Evolutionary conservation across 805 yeast species (phyloP), one percentile per base, ranked within the genome.

Genomic region (Lipomyces yamadae): DNA sequence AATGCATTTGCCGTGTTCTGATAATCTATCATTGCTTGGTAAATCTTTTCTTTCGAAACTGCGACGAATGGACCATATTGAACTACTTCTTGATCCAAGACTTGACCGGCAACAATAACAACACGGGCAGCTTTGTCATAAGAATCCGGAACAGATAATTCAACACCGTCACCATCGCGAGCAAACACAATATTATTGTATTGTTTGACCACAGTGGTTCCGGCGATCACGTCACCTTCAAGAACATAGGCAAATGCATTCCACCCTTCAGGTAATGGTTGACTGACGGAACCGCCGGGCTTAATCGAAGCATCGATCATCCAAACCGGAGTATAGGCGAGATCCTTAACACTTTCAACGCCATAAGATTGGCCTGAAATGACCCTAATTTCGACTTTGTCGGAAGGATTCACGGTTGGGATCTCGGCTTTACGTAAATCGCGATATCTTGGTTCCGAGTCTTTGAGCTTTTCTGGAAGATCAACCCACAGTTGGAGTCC

Each of bases 41-140:
- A 82, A 67, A 92, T 88, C 69, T 85, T 85, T 61, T 86, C 89
- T 63, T 82, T 82, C 30, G 88, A 79, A 6, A 90, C 85, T 68
- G 90, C 94, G 24, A 92, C 97, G 75, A 92, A 93, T 13, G 97
- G 97, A 18, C 97, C 97, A 75, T 92, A 88, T 75, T 92, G 97
- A 39, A 91, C 89, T 63, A 89, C 82, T 18, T 86, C 85, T 66
- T 75, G 77, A 50, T 75, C 74, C 33, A 75, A 69, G 10, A 70
- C 68, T 61, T 75, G 69, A 11, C 77, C 77, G 4, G 73, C 76
- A 33, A 75, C 58, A 10, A 75, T 57, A 11, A 75, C 69, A 3
- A 70, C 62, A 13, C 56, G 73, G 1, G 65, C 70, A 5, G 65
- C 56, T 29, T 65, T 67, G 24, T 53, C 61, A 45, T 18, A 55